Evolutionary conservation across 352 stramenopile species (phyloP).

Genomic region (Thalassiosira allenii): DNA sequence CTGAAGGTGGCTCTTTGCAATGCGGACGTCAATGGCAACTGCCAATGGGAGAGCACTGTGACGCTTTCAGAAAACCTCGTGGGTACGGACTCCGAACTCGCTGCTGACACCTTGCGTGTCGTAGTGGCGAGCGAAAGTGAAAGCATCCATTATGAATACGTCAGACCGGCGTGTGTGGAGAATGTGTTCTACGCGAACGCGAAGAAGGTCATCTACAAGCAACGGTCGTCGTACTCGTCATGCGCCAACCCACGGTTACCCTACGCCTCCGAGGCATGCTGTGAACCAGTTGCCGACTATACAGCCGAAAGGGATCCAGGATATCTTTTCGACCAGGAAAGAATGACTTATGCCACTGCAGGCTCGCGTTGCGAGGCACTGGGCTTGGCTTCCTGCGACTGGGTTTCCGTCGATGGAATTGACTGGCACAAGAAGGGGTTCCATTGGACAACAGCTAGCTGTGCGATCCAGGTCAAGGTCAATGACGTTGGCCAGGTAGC

Average conservation of each 20-base stretch:
- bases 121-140: conserved; percentile 67
- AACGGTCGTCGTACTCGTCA: conserved; percentile 44
- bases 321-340: conserved; percentile 65
- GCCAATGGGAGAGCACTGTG: conserved; percentile 60
- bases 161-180: conserved; percentile 76
- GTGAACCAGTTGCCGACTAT: conserved; percentile 33
- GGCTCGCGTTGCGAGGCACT: conserved; percentile 41
- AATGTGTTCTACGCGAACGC: conserved; percentile 75
- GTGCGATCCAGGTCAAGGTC: conserved; percentile 66
- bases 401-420: conserved; percentile 57
- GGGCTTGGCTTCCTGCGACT: conserved; percentile 54
- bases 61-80: conserved; percentile 53
- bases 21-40: conserved; percentile 38
- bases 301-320: conserved; percentile 44
- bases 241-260: conserved; percentile 66
- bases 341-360: conserved; percentile 49
- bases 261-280: conserved; percentile 65
- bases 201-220: conserved; percentile 58
- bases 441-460: conserved; percentile 41
- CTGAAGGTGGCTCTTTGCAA: conserved; percentile 68
- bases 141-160: conserved; percentile 85
- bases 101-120: conserved; percentile 70
- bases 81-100: conserved; percentile 67
- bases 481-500: conserved; percentile 65
- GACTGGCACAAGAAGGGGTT: conserved; percentile 46